phyloP scores from a whole-genome alignment of 768 basidiomycete species.

The Rhodotorula toruloides region DNA sequence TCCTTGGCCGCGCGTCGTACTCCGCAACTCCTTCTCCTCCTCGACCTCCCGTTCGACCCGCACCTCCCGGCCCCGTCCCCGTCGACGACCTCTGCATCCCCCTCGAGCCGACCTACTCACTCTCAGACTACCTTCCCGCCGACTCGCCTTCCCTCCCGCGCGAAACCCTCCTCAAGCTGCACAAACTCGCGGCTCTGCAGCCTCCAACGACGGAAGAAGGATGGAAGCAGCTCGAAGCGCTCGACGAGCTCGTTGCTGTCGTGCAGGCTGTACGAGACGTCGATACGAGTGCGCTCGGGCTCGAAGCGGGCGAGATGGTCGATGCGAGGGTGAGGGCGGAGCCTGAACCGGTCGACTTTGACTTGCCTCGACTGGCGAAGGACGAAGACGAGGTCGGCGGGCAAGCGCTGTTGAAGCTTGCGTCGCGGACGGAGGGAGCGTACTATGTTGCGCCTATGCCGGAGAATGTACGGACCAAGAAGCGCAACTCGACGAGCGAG shows the following conservation, averaged over 20 bases:
- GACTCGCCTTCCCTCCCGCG: constrained; percentile 10
- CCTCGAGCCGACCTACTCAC: constrained; percentile 22
- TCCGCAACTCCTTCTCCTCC: background rate
- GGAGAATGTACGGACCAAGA: constrained; percentile 21
- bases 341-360: constrained; percentile 6
- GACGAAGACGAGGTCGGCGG: background rate
- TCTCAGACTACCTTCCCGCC: constrained; percentile 27
- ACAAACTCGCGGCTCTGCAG: constrained; percentile 33
- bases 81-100: constrained; percentile 36
- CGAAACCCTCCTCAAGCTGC: constrained; percentile 34
- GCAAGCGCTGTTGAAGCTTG: constrained; percentile 13
- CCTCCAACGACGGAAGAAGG: constrained; percentile 21
- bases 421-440: constrained; percentile 16
- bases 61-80: background rate
- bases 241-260: constrained; percentile 26
- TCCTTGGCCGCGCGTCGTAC: background rate
- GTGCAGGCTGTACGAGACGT: constrained; percentile 17
- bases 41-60: background rate
- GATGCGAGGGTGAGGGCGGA: constrained; percentile 22
- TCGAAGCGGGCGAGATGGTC: constrained; percentile 14
- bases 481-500: background rate
- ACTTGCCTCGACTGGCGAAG: background rate
- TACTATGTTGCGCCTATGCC: constrained; percentile 29
- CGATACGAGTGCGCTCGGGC: constrained; percentile 14
- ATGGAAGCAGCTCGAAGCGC: constrained; percentile 3